Evolutionary conservation across 805 yeast species (phyloP), one percentile per base, ranked within the genome.

Genomic region (Yamadazyma sp.): DNA sequence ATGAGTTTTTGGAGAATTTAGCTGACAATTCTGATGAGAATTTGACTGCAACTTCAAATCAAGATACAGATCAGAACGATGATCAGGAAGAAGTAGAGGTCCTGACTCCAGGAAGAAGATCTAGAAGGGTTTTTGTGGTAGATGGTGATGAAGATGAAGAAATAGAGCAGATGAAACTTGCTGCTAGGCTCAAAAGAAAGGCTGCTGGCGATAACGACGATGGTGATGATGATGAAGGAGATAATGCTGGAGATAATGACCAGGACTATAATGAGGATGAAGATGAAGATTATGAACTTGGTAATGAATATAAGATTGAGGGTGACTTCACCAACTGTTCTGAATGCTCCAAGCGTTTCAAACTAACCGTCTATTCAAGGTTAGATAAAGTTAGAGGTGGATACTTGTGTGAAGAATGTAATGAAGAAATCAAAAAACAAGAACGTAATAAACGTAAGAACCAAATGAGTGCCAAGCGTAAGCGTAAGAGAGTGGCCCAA

Each of bases 401-500:
- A 2, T 80, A 82, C 45, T 53, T 78, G 9, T 86, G 95, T 55
- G 74, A 76, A 11, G 70, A 70, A 5, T 80, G 87, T 55, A 73
- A 82, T 16, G 68, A 62, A 33, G 41, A 39, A 22, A 45, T 61
- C 34, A 56, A 60, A 48, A 59, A 53, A 48, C 58, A 65, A 48
- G 77, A 71, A 57, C 57, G 63, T 39, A 59, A 62, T 38, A 63
- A 70, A 33, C 69, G 68, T 44, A 65, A 67, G 43, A 76, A 73
- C 47, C 82, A 80, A 56, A 51, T 79, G 15, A 73, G 74, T 35
- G 86, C 85, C 12, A 69, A 93, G 34, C 83, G 83, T 53, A 75
- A 76, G 47, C 74, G 95, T 39, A 85, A 84, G 63, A 79, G 78
- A 60, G 65, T 82, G 30, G 96, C 98, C 1, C 84, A 81, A 37